Conservation (phyloP, 768 basidiomycete genomes). For the Leucocoprinus leucothites region DNA sequence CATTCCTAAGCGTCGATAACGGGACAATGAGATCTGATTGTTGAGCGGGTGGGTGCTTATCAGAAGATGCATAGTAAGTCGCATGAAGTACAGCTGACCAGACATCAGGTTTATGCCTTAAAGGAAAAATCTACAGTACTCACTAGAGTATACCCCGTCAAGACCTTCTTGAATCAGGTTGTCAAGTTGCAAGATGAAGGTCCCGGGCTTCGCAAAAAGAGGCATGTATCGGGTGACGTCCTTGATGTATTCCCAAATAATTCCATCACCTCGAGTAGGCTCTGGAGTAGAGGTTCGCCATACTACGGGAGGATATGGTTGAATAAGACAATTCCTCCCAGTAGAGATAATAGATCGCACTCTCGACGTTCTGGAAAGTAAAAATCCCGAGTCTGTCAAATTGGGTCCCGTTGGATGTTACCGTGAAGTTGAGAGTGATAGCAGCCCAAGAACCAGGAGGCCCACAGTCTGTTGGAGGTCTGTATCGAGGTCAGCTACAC, state of each 20-base stretch:
- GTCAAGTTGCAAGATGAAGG: slow-evolving; percentile 71
- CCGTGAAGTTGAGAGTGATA: slow-evolving; percentile 73
- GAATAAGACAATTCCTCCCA: background rate
- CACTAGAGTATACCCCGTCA: slow-evolving; percentile 71
- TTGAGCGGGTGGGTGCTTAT: slow-evolving; percentile 50
- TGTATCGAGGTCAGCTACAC: slow-evolving; percentile 21
- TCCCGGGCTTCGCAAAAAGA: slow-evolving; percentile 64
- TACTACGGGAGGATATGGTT: slow-evolving; percentile 33
- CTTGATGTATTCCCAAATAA: slow-evolving; percentile 77
- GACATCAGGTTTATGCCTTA: background rate
- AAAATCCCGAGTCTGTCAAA: slow-evolving; percentile 72
- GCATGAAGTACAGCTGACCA: slow-evolving; percentile 59
- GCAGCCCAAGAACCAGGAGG: slow-evolving; percentile 69
- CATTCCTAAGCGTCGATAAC: slow-evolving; percentile 59
- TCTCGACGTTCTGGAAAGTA: slow-evolving; percentile 76
- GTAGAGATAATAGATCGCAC: slow-evolving; percentile 31
- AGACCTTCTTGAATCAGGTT: slow-evolving; percentile 58
- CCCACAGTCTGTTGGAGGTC: slow-evolving; percentile 74
- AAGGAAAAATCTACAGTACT: slow-evolving; percentile 11
- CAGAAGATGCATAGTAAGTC: slow-evolving; percentile 67
- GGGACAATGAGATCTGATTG: slow-evolving; percentile 67
- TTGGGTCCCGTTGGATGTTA: slow-evolving; percentile 75
- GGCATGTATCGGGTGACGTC: slow-evolving; percentile 73
- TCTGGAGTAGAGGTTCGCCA: slow-evolving; percentile 84
- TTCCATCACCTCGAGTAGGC: slow-evolving; percentile 61